These are phyloP conservation scores for Graphiopsis chlorocephala DNA, from an alignment of 2,329 filamentous ascomycete species.

Conservation along the genomic window DNA sequence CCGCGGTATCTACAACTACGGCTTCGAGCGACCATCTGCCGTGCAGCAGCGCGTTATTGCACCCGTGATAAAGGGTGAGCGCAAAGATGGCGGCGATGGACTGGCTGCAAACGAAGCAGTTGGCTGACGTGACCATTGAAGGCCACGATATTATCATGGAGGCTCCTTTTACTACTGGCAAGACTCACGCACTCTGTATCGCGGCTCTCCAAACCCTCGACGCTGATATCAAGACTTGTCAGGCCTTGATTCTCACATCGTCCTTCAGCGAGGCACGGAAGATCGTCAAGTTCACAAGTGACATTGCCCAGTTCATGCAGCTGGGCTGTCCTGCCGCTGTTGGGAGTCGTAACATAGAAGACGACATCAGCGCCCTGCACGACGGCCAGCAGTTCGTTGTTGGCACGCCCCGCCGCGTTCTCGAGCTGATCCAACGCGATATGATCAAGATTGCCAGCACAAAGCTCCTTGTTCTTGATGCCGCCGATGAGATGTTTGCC, in stretches of 20 bases:
- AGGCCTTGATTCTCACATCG: constrained; percentile 60
- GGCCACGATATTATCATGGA: not conserved
- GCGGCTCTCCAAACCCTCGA: constrained; percentile 99
- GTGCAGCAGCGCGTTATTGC: constrained; percentile 99
- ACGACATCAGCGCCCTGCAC: constrained; percentile 94
- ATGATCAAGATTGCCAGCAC: constrained; percentile 71
- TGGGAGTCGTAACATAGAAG: constrained; percentile 92
- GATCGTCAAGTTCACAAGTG: constrained; percentile 97
- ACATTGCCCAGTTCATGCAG: constrained; percentile 98
- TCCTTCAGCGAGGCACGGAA: constrained; percentile 91
- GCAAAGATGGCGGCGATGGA: constrained; percentile 94
- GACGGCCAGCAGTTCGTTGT: constrained; percentile 97
- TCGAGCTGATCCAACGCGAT: constrained; percentile 73
- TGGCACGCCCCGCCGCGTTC: constrained; percentile 92
- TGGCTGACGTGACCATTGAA: not conserved
- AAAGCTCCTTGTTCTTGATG: constrained; percentile 75
- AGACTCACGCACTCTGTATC: constrained; percentile 99
- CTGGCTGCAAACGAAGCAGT: constrained; percentile 68
- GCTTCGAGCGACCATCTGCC: constrained; percentile 95
- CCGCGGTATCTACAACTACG: constrained; percentile 95
- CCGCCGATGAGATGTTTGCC: constrained; percentile 78
- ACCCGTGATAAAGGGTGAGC: constrained; percentile 95
- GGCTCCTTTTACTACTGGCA: constrained; percentile 82
- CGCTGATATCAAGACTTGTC: constrained; percentile 21
- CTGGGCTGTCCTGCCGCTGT: constrained; percentile 98